Base-by-base conservation (phyloP, 2,329 filamentous ascomycete species). In the Sporothrix pallida region DNA sequence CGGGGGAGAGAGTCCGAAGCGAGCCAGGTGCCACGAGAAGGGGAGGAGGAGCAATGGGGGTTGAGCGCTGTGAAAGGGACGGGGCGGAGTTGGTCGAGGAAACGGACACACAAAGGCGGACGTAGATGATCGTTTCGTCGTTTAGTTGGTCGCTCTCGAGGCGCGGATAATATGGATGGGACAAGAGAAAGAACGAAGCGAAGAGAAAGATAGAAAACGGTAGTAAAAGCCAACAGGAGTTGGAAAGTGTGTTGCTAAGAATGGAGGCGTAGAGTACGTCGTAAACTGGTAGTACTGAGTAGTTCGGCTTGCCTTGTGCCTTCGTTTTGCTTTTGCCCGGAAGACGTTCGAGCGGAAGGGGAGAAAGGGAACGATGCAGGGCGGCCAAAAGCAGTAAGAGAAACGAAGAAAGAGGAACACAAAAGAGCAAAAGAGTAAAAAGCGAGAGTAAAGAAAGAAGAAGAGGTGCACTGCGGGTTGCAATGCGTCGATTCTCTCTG, bases 401-500 rank as follows among this genome's bases (percentile, higher is more conserved):
- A 42, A 65, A 65, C 44, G 60, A 65, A 46, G 60, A 65, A 46
- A 65, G 60, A 65, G 46, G 46, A 42, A 48, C 23, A 67, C 42
- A 26, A 63, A 65, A 54, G 46, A 17, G n/a, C 6, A 15, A 17
- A 7, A 52, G 23, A 15, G n/a, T 7, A n/a, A 56, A 56, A 67
- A 48, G 62, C 20, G n/a, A 48, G 42, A 26, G 52, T 13, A 58
- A 26, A 37, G 31, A 17, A 42, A 58, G n/a, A 48, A 20, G 15
- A 46, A 31, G 23, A 56, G 48, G 23, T 12, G 52, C 20, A 23
- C 2, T 12, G 52, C 9, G 52, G 23, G 10, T n/a, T 23, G 37
- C 60, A 46, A 67, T 67, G 62, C 62, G 62, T 67, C 62, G 62
- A 2, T 26, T 56, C 52, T 67, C 42, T 67, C 62, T 46, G 62